These are phyloP conservation scores for Isabelozyma pseudorhagii DNA, from an alignment of 805 yeast genomes.

Conservation along the genomic window DNA sequence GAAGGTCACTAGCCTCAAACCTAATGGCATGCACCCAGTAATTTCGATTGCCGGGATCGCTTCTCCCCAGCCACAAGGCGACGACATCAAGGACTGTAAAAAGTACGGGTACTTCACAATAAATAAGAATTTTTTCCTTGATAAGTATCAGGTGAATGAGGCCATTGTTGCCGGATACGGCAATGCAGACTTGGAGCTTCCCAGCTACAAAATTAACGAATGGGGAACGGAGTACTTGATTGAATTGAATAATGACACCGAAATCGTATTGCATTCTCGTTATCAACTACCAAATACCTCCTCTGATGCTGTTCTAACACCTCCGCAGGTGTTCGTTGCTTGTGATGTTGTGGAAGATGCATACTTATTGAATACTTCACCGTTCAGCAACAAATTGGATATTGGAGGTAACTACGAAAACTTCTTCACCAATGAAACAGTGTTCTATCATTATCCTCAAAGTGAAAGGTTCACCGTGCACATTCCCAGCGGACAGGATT, in stretches of 20 bases:
- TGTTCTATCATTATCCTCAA: slow-evolving; percentile 30
- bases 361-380: slow-evolving; percentile 28
- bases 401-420: slow-evolving; percentile 34
- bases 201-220: slow-evolving; percentile 30
- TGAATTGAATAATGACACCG: slow-evolving; percentile 18
- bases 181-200: slow-evolving; percentile 34
- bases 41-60: slow-evolving; percentile 9
- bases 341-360: slow-evolving; percentile 29
- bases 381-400: slow-evolving; percentile 27
- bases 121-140: slow-evolving; percentile 32
- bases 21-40: slow-evolving; percentile 38
- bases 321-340: slow-evolving; percentile 33
- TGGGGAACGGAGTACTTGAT: slow-evolving; percentile 42
- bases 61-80: slow-evolving; percentile 16
- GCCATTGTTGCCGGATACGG: slow-evolving; percentile 27
- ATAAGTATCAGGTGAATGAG: slow-evolving; percentile 31
- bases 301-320: slow-evolving; percentile 7
- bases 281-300: slow-evolving; percentile 31
- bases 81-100: slow-evolving; percentile 23
- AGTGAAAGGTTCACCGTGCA: background rate
- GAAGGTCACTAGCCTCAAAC: slow-evolving; percentile 5
- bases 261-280: slow-evolving; percentile 35
- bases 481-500: background rate
- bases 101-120: slow-evolving; percentile 30
- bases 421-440: slow-evolving; percentile 38